Percentiles rank a stretch among this genome's conserved stretches.
Evolutionary conservation across 352 stramenopile genomes (phyloP).

Genomic region (Saprolegnia parasitica): DNA sequence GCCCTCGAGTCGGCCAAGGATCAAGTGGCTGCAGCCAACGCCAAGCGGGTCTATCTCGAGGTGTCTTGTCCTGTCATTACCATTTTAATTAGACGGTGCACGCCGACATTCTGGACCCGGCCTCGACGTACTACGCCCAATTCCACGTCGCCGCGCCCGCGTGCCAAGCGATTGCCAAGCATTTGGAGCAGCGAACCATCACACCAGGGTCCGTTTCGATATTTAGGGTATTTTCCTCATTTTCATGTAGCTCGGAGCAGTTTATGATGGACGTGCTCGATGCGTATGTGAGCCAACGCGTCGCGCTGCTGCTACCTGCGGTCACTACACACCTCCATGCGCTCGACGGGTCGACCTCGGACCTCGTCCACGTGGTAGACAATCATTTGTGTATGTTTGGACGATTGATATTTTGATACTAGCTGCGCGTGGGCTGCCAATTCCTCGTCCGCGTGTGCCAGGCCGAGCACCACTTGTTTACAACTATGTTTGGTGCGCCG

Average conservation of each 20-base stretch:
- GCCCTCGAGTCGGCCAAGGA: constrained; percentile 63
- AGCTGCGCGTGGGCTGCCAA: constrained; percentile 59
- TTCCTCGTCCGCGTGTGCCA: constrained; percentile 70
- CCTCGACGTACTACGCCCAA: constrained; percentile 70
- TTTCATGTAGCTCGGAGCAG: constrained; percentile 32
- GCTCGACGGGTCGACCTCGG: constrained; percentile 43
- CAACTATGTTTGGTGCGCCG: constrained; percentile 62
- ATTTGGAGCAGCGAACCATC: constrained; percentile 49
- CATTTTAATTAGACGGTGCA: background rate
- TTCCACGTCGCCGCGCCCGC: constrained; percentile 68
- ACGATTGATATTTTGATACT: background rate
- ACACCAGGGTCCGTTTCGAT: constrained; percentile 33
- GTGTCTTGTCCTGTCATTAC: constrained; percentile 20
- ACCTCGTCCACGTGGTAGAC: constrained; percentile 62
- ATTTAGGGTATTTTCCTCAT: constrained; percentile 40
- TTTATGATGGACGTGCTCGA: constrained; percentile 23
- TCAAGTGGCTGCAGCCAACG: constrained; percentile 51
- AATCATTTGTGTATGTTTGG: background rate
- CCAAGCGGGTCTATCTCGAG: constrained; percentile 32
- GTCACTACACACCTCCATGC: constrained; percentile 47
- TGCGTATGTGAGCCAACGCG: constrained; percentile 50
- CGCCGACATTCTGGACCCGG: constrained; percentile 51
- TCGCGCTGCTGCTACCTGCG: constrained; percentile 51
- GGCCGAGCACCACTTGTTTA: constrained; percentile 66
- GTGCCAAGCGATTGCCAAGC: constrained; percentile 50